Base-by-base conservation (phyloP, 2,329 filamentous ascomycete species). In the Parastagonospora avenae region DNA sequence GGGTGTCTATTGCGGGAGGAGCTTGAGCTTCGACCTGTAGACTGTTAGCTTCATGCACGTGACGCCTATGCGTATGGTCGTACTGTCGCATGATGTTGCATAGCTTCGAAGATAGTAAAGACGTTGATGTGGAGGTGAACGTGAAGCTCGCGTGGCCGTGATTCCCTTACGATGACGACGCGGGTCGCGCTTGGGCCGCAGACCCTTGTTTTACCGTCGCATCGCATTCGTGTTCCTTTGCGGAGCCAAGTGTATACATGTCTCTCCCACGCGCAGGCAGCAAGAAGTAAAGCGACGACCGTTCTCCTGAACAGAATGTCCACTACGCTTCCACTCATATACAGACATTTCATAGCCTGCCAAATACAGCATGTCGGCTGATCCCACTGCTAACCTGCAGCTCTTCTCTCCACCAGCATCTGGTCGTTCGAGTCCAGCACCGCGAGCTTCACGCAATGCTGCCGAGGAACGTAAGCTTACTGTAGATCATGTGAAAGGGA, bases 371-470 rank as follows among this genome's bases (percentile, higher is more conserved):
- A 75, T 75, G 72, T 70, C 71, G 52, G 68, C 66, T 71, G 72
- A 75, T 66, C 52, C 65, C 8, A 45, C 68, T 62, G 62, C 66
- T 55, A 72, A 67, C 48, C 55, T 70, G 60, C 70, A 70, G 60
- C 46, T 71, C 46, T 68, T 70, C 57, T 94, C 92, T 57, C 91
- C 91, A 67, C 85, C 90, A 71, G 92, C 88, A 82, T 94, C 91
- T 72, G 91, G 91, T 57, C 88, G 89, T 69, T 85, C 86, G 59
- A 91, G 90, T 71, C 91, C 89, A 59, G 85, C 85, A 35, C 82
- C 85, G 58, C 85, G 88, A 71, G 87, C 90, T 78, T 88, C 89
- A 83, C 89, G 89, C 74, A 88, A 87, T 74, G 87, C 88, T 71
- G 81, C 88, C 53, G 87, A 90, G 68, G 86, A 88, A 24, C 19